Percentiles rank a stretch among this genome's conserved stretches.
These are phyloP conservation scores for Coemansia sp. DNA, from an alignment of 192 early-diverging fungal genomes.

Conservation along the genomic window DNA sequence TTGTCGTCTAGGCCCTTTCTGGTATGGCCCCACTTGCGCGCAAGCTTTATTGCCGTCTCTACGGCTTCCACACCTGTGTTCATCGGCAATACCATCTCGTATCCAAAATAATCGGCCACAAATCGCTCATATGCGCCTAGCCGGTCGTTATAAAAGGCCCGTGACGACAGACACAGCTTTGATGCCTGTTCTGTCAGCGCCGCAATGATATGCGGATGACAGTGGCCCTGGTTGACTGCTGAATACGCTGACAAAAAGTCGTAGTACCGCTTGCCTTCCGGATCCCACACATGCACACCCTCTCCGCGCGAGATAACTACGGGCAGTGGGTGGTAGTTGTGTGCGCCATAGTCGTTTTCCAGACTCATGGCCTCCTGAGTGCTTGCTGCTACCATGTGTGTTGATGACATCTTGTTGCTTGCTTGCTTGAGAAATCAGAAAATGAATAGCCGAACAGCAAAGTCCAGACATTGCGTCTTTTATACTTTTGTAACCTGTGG, in stretches of 20 bases:
- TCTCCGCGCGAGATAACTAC: conserved; percentile 84
- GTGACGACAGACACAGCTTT: conserved; percentile 80
- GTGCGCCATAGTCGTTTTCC: conserved; percentile 86
- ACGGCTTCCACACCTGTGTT: conserved; percentile 99
- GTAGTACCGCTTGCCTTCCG: conserved; percentile 75
- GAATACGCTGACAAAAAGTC: conserved; percentile 81
- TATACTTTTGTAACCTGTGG: conserved; percentile 8
- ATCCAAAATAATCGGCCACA: conserved; percentile 89
- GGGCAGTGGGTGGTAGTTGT: conserved; percentile 98
- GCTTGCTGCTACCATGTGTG: conserved; percentile 2
- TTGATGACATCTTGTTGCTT: conserved; percentile 1
- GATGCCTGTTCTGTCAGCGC: conserved; percentile 88
- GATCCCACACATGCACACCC: conserved; percentile 93
- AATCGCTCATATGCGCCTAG: conserved; percentile 90
- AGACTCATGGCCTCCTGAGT: conserved; percentile 62
- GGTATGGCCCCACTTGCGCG: conserved; percentile 93
- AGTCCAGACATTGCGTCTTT: neutral
- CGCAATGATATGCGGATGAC: conserved; percentile 91
- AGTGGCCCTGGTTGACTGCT: conserved; percentile 86
- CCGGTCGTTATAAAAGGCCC: conserved; percentile 95
- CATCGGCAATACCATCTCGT: conserved; percentile 98
- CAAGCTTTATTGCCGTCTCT: conserved; percentile 97
- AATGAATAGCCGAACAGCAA: neutral
- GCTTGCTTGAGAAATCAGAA: conserved; percentile 2
- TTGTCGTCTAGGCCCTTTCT: conserved; percentile 83